Evolutionary conservation across 768 basidiomycete species (phyloP), one percentile per base, ranked within the genome.

Genomic region (Galerina marginata): DNA sequence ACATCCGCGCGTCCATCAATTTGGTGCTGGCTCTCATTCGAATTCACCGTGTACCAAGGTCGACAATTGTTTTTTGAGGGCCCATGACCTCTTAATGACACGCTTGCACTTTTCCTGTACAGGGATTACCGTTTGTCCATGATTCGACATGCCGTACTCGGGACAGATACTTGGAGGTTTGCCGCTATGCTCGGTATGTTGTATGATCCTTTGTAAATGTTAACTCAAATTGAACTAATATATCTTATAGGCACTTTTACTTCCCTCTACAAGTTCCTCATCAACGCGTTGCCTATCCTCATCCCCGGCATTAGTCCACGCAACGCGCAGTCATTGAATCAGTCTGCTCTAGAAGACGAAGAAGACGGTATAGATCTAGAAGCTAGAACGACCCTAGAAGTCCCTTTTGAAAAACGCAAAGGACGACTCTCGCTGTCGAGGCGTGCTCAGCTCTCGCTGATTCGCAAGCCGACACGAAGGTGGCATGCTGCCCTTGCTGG

Each of bases 401-500:
- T 76, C 10, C 72, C 77, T 2, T 59, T 74, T 11, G 61, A 71
- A 42, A 68, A 70, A 49, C 79, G 83, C 26, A 75, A 68, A 36
- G 79, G 84, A 4, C 81, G 87, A 5, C 77, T 90, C 5, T 92
- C 86, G 7, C 78, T 86, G 26, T 85, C 82, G 55, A 85, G 85
- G 33, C 84, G 83, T 48, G 89, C 85, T 7, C 89, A 89, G 65
- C 77, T 87, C 58, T 71, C 81, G 9, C 80, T 91, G 75, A 77
- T 89, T 16, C 79, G 82, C 39, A 92, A 91, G 70, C 83, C 80
- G 71, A 89, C 90, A 3, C 77, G 85, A 46, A 73, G 86, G 63
- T 95, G 93, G 92, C 88, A 95, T 66, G 85, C 93, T 2, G 83
- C 91, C 0, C 64, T 92, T 15, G 93, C 95, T 1, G 94, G 94